These are phyloP conservation scores for Solanum verrucosum DNA, from an alignment of 257 asterid genomes.

Conservation along the genomic window DNA sequence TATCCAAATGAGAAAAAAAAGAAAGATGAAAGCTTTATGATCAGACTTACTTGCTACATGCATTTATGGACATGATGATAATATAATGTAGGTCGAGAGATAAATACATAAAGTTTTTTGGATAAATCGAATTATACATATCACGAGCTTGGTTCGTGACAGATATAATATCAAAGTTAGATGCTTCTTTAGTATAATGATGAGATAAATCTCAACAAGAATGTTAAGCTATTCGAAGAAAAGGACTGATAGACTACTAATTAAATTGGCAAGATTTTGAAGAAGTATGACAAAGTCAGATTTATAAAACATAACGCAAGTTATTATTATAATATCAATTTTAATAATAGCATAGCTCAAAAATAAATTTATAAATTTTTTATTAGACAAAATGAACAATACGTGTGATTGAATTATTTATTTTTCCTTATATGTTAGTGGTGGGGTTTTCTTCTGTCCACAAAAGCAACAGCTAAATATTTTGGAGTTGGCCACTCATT, in stretches of 20 bases:
- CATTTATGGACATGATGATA: not conserved
- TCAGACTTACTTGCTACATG: not conserved
- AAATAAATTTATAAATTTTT: not conserved
- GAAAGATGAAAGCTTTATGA: not conserved
- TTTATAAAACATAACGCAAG: not conserved
- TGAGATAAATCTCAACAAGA: not conserved
- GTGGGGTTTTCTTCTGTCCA: not conserved
- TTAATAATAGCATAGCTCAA: not conserved
- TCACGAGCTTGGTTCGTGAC: not conserved
- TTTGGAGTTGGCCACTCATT: not conserved
- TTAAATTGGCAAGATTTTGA: not conserved
- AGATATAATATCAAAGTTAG: not conserved
- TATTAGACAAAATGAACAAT: not conserved
- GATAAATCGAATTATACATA: not conserved
- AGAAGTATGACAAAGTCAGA: not conserved
- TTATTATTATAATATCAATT: not conserved
- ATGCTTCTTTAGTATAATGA: not conserved
- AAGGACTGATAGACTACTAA: fast-evolving
- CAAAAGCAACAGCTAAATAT: not conserved
- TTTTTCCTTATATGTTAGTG: not conserved
- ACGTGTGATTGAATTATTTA: not conserved
- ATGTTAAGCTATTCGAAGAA: not conserved
- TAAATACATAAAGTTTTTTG: not conserved
- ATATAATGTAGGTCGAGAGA: not conserved
- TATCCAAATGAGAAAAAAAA: not conserved